phyloP scores from a whole-genome alignment of 768 basidiomycete species.

The Rickenella mellea region DNA sequence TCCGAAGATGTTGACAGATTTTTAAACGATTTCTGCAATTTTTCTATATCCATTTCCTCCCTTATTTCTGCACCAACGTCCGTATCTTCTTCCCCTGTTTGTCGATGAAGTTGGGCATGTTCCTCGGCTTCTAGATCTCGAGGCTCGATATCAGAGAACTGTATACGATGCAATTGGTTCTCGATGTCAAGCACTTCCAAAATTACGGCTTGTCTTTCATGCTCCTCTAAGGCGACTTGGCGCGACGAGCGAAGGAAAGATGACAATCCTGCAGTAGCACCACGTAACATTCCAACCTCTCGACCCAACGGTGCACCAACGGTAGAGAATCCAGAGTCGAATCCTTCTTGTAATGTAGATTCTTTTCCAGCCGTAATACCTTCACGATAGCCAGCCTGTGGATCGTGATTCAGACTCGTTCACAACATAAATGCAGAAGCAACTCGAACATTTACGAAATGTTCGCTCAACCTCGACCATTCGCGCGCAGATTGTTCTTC shows the following conservation, averaged over 20 bases:
- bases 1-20: too few species aligned
- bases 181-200: slow-evolving; percentile 46
- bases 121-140: slow-evolving; percentile 68
- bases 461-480: slow-evolving; percentile 58
- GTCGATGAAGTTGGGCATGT: slow-evolving; percentile 63
- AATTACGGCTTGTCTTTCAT: slow-evolving; percentile 14
- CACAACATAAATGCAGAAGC: background rate
- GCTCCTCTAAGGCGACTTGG: slow-evolving; percentile 5
- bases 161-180: slow-evolving; percentile 44
- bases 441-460: slow-evolving; percentile 58
- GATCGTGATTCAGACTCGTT: background rate
- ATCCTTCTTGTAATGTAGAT: slow-evolving; percentile 77
- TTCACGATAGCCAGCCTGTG: slow-evolving; percentile 89
- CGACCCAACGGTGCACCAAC: slow-evolving; percentile 69
- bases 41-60: too few species aligned
- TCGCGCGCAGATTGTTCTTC: slow-evolving; percentile 36
- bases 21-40: too few species aligned
- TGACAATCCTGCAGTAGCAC: slow-evolving; percentile 54
- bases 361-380: slow-evolving; percentile 93
- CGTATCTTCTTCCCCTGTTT: slow-evolving; percentile 22
- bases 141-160: slow-evolving; percentile 65
- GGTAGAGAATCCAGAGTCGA: slow-evolving; percentile 74
- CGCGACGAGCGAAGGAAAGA: slow-evolving; percentile 37
- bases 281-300: slow-evolving; percentile 70
- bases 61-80: slow-evolving; percentile 13